phyloP scores from a whole-genome alignment of 2,329 filamentous ascomycete species.

The Byssoonygena ceratinophila region DNA sequence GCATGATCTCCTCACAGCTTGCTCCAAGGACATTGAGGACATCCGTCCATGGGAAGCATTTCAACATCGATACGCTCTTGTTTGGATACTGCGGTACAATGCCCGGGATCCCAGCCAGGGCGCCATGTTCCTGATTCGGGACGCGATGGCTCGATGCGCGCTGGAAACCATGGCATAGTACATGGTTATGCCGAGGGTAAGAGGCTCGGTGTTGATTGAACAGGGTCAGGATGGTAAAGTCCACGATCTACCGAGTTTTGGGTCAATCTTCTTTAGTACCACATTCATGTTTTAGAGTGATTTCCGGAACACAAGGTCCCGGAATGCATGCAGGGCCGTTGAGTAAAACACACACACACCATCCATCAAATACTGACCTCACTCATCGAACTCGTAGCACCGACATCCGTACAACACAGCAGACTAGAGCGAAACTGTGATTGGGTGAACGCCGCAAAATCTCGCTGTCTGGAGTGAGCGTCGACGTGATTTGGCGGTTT shows the following conservation, averaged over 20 bases:
- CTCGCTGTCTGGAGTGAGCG: slow-evolving; percentile 39
- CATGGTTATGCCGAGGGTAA: slow-evolving; percentile 52
- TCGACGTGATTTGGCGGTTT: slow-evolving; percentile 24
- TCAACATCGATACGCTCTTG: slow-evolving; percentile 57
- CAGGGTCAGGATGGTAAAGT: slow-evolving; percentile 66
- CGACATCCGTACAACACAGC: slow-evolving; percentile 27
- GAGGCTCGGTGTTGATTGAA: slow-evolving; percentile 51
- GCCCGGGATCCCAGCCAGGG: slow-evolving; percentile 50
- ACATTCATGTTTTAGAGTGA: too few species aligned
- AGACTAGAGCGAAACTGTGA: slow-evolving; percentile 38
- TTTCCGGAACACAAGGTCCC: too few species aligned
- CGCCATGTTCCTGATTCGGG: slow-evolving; percentile 25
- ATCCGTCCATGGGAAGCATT: slow-evolving; percentile 61
- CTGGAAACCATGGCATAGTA: slow-evolving; percentile 76
- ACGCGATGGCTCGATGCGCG: slow-evolving; percentile 32
- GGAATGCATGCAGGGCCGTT: slow-evolving; percentile 1
- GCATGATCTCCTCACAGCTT: slow-evolving; percentile 65
- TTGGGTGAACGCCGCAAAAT: slow-evolving; percentile 54
- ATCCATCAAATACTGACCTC: slow-evolving; percentile 57
- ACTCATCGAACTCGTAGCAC: slow-evolving; percentile 46
- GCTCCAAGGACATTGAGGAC: slow-evolving; percentile 63
- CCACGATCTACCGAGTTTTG: slow-evolving; percentile 50
- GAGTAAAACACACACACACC: too few species aligned
- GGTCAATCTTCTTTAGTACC: background rate
- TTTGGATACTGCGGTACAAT: slow-evolving; percentile 57